Evolutionary conservation across 192 early-diverging fungal genomes (phyloP).

Genomic region (Backusella tarrabulga): DNA sequence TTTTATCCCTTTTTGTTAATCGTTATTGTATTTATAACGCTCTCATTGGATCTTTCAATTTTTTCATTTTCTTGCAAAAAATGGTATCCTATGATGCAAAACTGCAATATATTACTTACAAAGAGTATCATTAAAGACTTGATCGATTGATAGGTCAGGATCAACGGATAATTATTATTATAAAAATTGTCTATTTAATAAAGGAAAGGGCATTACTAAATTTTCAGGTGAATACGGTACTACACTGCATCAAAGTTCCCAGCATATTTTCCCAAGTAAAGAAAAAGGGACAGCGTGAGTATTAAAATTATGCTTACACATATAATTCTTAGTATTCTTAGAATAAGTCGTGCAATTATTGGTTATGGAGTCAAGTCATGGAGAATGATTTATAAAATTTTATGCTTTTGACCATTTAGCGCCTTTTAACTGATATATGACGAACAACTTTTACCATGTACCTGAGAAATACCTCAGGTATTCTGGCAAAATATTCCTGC

Average conservation of each 20-base stretch:
- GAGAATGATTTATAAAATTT: background rate
- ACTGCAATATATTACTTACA: background rate
- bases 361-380: background rate
- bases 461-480: no score
- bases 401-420: background rate
- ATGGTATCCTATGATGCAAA: no score
- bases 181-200: background rate
- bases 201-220: background rate
- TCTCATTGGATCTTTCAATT: no score
- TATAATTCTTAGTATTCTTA: background rate
- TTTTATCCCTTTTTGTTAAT: no score
- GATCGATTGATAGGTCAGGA: background rate
- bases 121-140: background rate
- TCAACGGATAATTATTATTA: background rate
- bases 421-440: no score
- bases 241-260: background rate
- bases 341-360: background rate
- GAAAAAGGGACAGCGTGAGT: background rate
- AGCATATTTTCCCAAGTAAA: background rate
- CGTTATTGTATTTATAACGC: no score
- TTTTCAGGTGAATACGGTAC: background rate
- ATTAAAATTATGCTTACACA: background rate
- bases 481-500: no score
- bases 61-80: no score
- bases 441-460: no score